Base-by-base conservation (phyloP, 176 grass and related monocot genomes). In the Avena eriantha region DNA sequence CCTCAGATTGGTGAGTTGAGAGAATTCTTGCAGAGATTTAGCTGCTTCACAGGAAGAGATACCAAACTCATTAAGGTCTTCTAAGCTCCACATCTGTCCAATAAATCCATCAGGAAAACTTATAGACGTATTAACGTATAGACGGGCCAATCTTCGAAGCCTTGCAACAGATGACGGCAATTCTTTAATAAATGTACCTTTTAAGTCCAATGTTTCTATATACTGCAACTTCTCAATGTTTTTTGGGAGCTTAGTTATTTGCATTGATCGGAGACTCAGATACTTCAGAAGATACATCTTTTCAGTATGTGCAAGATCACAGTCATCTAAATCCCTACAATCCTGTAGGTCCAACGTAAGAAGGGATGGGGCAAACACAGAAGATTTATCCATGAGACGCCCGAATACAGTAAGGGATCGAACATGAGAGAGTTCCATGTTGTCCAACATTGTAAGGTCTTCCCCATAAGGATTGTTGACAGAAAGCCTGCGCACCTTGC, bases 1-100 rank as follows among this genome's bases (percentile, higher is more conserved):
- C 31, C 31, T 78, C 49, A 86, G 61, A n/a, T 79, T 86, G 21
- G 61, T 55, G 56, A 86, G 61, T 3, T 69, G 53, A 78, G 34
- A 19, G 45, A 86, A 57, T 15, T 78, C 74, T 31, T 57, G 47
- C 47, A 78, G 19, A 19, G 13, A 19, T 11, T 56, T 78, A 5
- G 0, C 29, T 36, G 3, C 50, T 16, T 53, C 50, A 3, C 50
- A 53, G 50, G 31, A 33, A 35, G 29, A 68, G 14, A 35, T 19
- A 1, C 31, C 29, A 18, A 35, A 18, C 13, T 68, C 9, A 1
- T 11, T 1, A 68, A 86, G 21, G 31, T 45, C 61, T 57, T 86
- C 73, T 12, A 86, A 16, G 9, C 0, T 46, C 10, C 14, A 10
- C 74, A 86, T 79, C 61, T 86, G 5, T 24, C 48, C n/a, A 36